Percentiles rank a stretch among this genome's conserved stretches.
Evolutionary conservation across 192 early-diverging fungal genomes (phyloP).

Genomic region (Coemansia sp.): DNA sequence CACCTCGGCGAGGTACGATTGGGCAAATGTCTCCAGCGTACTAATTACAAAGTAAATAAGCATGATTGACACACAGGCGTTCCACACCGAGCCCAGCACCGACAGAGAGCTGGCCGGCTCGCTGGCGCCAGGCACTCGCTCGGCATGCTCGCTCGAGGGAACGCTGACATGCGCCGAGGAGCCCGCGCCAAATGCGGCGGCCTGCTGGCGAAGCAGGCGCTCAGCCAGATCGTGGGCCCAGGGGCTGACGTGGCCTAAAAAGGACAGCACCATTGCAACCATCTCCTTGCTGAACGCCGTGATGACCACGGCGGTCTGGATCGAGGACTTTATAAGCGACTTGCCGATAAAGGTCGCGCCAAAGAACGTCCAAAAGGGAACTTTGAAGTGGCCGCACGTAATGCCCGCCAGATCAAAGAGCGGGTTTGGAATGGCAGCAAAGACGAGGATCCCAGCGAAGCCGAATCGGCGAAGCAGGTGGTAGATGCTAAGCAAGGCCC

Average conservation of each 20-base stretch:
- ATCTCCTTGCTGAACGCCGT: conserved; percentile 83
- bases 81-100: conserved; percentile 74
- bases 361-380: conserved; percentile 95
- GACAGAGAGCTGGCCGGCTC: conserved; percentile 47
- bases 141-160: background rate
- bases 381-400: conserved; percentile 88
- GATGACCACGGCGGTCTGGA: conserved; percentile 84
- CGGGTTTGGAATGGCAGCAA: conserved; percentile 97
- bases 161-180: background rate
- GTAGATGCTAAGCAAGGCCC: conserved; percentile 68
- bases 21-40: conserved; percentile 82
- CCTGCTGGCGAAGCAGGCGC: conserved; percentile 51
- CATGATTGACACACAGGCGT: conserved; percentile 77
- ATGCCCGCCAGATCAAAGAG: conserved; percentile 97
- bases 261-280: conserved; percentile 60
- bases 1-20: conserved; percentile 67
- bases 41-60: conserved; percentile 83
- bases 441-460: conserved; percentile 89
- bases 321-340: conserved; percentile 83
- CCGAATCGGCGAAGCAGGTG: conserved; percentile 75
- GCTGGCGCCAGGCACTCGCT: background rate
- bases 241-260: conserved; percentile 61
- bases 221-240: conserved; percentile 63
- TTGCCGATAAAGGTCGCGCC: conserved; percentile 96
- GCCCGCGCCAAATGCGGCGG: conserved; percentile 18